These are phyloP conservation scores for Podochytrium sp. DNA, from an alignment of 192 early-diverging fungal species.

Conservation along the genomic window DNA sequence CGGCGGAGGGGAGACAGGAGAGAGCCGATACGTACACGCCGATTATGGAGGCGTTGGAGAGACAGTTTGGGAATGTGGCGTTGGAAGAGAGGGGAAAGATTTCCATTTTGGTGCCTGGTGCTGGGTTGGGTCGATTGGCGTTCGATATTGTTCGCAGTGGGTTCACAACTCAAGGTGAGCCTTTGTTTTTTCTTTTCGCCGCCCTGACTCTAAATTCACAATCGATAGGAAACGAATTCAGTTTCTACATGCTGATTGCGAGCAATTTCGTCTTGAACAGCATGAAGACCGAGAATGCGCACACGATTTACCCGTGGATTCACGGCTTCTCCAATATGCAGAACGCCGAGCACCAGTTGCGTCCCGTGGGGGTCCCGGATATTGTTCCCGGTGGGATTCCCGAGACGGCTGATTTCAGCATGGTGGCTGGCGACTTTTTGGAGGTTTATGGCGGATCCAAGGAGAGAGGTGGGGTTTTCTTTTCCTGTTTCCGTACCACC, in stretches of 20 bases:
- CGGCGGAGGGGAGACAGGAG: constrained; percentile 78
- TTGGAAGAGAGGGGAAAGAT: constrained; percentile 60
- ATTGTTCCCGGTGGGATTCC: constrained; percentile 68
- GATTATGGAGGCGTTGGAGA: constrained; percentile 73
- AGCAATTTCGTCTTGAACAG: constrained; percentile 96
- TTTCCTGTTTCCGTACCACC: not conserved
- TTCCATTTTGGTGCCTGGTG: constrained; percentile 89
- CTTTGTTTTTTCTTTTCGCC: not conserved
- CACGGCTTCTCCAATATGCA: constrained; percentile 88
- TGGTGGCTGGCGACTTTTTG: constrained; percentile 97
- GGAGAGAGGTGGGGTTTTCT: not conserved
- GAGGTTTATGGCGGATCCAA: constrained; percentile 71
- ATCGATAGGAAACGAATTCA: constrained; percentile 88
- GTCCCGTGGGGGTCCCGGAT: constrained; percentile 81
- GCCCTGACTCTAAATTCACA: not conserved
- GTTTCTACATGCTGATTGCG: constrained; percentile 92
- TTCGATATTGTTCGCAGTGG: constrained; percentile 84
- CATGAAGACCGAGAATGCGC: constrained; percentile 56
- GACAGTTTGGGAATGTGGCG: constrained; percentile 55
- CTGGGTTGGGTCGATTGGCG: constrained; percentile 91
- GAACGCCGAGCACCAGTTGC: constrained; percentile 62
- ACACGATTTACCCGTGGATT: constrained; percentile 87
- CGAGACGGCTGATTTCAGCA: constrained; percentile 79
- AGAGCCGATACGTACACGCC: constrained; percentile 80
- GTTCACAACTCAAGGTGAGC: constrained; percentile 27